Evolutionary conservation across 2,329 filamentous ascomycete species (phyloP).

Genomic region (Daldinia sp.): DNA sequence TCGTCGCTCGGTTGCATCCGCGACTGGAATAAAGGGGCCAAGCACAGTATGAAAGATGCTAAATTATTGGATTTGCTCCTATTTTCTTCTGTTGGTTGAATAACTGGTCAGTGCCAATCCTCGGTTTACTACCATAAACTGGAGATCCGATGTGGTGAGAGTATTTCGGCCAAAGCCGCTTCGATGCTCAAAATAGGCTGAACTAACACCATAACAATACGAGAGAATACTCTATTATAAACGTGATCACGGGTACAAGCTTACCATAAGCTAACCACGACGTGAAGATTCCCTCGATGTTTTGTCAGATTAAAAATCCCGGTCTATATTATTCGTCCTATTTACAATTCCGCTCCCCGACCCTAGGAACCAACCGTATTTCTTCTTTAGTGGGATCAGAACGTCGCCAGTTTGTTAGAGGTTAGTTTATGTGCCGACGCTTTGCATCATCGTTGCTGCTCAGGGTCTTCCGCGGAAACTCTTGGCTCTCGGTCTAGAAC

Average conservation of each 20-base stretch:
- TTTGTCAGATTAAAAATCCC: constrained; percentile 23
- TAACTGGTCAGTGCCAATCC: neutral
- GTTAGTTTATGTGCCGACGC: neutral
- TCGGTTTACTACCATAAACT: neutral
- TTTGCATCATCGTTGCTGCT: neutral
- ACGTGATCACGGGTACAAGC: neutral
- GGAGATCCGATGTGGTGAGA: neutral
- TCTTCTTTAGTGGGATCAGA: neutral
- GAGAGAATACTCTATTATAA: neutral
- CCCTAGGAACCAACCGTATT: neutral
- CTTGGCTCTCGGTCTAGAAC: neutral
- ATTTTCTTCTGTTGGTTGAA: neutral
- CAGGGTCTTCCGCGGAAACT: neutral
- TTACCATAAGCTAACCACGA: neutral
- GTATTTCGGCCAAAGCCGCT: neutral
- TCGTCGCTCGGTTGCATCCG: constrained; percentile 15
- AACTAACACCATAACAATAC: neutral
- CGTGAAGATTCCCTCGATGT: neutral
- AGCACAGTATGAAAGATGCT: neutral
- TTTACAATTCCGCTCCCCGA: constrained; percentile 18
- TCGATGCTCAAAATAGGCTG: constrained; percentile 4
- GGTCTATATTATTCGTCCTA: constrained; percentile 25
- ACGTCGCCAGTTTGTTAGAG: constrained; percentile 16
- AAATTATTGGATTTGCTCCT: neutral
- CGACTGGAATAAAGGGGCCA: constrained; percentile 4